These are phyloP conservation scores for Nannizzia gypsea DNA, from an alignment of 2,329 filamentous ascomycete genomes.

Conservation along the genomic window DNA sequence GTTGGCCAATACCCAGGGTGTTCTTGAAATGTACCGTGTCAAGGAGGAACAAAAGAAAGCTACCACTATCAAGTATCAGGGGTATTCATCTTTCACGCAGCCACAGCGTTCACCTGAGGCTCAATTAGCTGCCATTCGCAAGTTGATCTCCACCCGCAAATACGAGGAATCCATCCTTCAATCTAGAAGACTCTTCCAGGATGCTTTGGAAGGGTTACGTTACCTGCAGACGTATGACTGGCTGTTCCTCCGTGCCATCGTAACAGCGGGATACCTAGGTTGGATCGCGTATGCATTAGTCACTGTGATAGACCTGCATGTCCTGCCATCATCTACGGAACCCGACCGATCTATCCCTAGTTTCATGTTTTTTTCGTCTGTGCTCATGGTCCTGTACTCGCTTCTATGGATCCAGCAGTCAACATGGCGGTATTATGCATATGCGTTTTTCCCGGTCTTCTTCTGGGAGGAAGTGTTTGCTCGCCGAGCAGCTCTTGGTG, in stretches of 20 bases:
- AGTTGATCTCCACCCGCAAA: slow-evolving; percentile 52
- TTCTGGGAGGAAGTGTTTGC: slow-evolving; percentile 97
- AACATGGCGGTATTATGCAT: slow-evolving; percentile 74
- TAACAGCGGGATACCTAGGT: slow-evolving; percentile 82
- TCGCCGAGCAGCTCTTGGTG: slow-evolving; percentile 54
- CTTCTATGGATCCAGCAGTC: slow-evolving; percentile 70
- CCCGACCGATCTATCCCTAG: slow-evolving; percentile 51
- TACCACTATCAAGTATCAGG: slow-evolving; percentile 63
- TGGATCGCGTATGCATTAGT: slow-evolving; percentile 92
- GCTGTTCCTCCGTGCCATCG: slow-evolving; percentile 80
- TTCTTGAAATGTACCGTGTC: slow-evolving; percentile 90
- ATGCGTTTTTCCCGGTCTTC: slow-evolving; percentile 79
- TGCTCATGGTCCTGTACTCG: slow-evolving; percentile 64
- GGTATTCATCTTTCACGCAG: slow-evolving; percentile 59
- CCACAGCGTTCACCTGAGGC: slow-evolving; percentile 49
- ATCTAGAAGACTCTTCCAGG: slow-evolving; percentile 62
- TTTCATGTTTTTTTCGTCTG: slow-evolving; percentile 58
- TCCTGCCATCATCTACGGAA: slow-evolving; percentile 58
- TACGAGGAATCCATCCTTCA: slow-evolving; percentile 69
- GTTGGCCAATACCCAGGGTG: slow-evolving; percentile 70
- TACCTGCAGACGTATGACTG: slow-evolving; percentile 98
- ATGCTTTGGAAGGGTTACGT: slow-evolving; percentile 68
- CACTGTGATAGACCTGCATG: slow-evolving; percentile 77
- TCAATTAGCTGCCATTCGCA: slow-evolving; percentile 55
- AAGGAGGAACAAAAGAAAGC: slow-evolving; percentile 78